Evolutionary conservation across 805 yeast genomes (phyloP), one percentile per base, ranked within the genome.

Genomic region (Kodamaea hsintzibuensis): DNA sequence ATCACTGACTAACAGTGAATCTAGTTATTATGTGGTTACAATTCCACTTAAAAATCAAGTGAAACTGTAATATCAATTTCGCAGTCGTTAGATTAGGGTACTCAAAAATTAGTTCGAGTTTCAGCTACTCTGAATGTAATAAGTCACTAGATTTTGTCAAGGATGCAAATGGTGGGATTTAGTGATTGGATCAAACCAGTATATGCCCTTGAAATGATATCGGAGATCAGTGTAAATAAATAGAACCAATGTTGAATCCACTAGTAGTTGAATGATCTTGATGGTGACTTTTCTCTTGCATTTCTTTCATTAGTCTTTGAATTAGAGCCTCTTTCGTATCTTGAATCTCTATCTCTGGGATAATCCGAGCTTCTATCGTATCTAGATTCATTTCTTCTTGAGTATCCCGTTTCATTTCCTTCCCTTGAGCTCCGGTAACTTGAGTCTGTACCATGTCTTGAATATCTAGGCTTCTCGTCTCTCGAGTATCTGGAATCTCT

Each of bases 241-340:
- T 3, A 30, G 13, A 30, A 30, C 13, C 35, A 12, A 9, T 5
- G 3, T 3, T 2, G 3, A 9, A 8, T 3, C 35, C 10, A 25
- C 37, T 40, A 44, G 12, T 45, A 45, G 40, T 51, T 44, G 47
- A 27, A 7, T 4, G n/a, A 16, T 46, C 54, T 45, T n/a, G 50
- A 39, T 9, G 54, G 54, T 5, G 54, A 51, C 16, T 45, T 45
- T 13, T 51, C 54, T 39, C 54, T 45, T 35, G 42, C 6, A 13
- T 38, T 38, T 9, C 22, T 42, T 40, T 50, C 45, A 22, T 16
- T 38, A 13, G 19, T 8, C 12, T 19, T 14, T 35, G 27, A 18
- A 10, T 25, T 38, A 13, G 25, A 22, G 25, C 27, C 10, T 18
- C 19, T n/a, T 42, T 18, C 14, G 14, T 14, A 13, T 42, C 46